Percentiles rank a stretch among this genome's conserved stretches.
Evolutionary conservation across 192 early-diverging fungal species (phyloP).

Genomic region (Backusella mclennaniae): DNA sequence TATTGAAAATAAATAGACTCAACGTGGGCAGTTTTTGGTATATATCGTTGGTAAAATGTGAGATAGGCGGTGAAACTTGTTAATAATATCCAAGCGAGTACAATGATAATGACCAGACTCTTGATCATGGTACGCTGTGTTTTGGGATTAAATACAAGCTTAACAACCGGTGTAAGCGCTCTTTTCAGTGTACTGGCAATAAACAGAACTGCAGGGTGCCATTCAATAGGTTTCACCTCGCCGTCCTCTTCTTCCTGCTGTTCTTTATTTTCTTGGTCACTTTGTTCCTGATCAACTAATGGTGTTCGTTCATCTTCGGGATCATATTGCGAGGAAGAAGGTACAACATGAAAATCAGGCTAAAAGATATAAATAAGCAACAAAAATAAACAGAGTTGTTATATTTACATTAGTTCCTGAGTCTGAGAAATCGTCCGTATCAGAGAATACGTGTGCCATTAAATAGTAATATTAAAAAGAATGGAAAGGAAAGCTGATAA

Average conservation of each 20-base stretch:
- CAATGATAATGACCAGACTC: constrained; percentile 16
- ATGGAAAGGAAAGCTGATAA: neutral
- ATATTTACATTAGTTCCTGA: neutral
- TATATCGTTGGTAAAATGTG: constrained; percentile 32
- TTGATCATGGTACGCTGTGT: constrained; percentile 28
- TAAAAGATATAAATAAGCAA: constrained; percentile 4
- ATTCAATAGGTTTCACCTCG: constrained; percentile 16
- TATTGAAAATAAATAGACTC: constrained; percentile 34
- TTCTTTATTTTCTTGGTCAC: neutral
- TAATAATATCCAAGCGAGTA: constrained; percentile 25
- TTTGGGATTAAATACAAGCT: constrained; percentile 23
- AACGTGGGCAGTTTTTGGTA: constrained; percentile 27
- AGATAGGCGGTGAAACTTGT: constrained; percentile 29
- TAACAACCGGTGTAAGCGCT: constrained; percentile 16
- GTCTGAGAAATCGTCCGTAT: constrained; percentile 17
- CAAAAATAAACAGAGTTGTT: neutral
- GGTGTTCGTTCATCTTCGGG: constrained; percentile 5
- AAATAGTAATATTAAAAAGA: neutral
- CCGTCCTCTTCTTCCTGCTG: neutral
- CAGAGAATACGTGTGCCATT: constrained; percentile 6
- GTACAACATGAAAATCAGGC: constrained; percentile 17
- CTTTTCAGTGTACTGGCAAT: neutral
- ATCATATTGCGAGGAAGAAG: constrained; percentile 9
- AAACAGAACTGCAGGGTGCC: constrained; percentile 15
- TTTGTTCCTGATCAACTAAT: neutral